phyloP scores from a whole-genome alignment of 1,139 yeast species.

The Suhomyces guaymorum region DNA sequence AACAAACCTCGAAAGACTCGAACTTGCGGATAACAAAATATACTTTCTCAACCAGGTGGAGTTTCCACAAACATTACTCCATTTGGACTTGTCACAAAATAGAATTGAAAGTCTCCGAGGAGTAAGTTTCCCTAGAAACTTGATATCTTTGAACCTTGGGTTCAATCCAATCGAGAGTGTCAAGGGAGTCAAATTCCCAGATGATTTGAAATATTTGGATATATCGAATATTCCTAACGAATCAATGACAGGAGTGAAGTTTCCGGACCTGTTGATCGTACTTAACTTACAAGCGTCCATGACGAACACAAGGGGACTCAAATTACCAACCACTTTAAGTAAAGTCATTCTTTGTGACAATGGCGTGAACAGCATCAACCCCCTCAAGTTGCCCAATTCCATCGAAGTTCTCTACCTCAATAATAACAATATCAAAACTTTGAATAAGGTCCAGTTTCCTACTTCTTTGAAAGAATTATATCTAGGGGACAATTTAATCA shows the following conservation, averaged over 20 bases:
- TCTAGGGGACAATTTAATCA: slow-evolving; percentile 45
- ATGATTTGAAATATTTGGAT: slow-evolving; percentile 36
- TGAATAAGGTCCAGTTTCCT: slow-evolving; percentile 48
- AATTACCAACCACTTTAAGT: slow-evolving; percentile 36
- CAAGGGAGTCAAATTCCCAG: slow-evolving; percentile 47
- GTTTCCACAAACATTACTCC: slow-evolving; percentile 34
- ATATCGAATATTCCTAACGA: slow-evolving; percentile 49
- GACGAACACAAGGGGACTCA: slow-evolving; percentile 50
- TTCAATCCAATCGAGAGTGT: slow-evolving; percentile 47
- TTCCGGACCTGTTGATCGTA: slow-evolving; percentile 42
- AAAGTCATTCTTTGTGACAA: slow-evolving; percentile 39
- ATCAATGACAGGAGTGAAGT: slow-evolving; percentile 49
- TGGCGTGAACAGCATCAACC: slow-evolving; percentile 50
- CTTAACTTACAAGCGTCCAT: slow-evolving; percentile 47
- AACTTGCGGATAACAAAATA: slow-evolving; percentile 40
- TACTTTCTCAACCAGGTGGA: slow-evolving; percentile 45
- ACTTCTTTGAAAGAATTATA: slow-evolving; percentile 36
- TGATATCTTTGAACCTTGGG: slow-evolving; percentile 36
- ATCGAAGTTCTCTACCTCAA: slow-evolving; percentile 40
- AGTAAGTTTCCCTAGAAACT: slow-evolving; percentile 38
- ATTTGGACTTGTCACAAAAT: slow-evolving; percentile 43
- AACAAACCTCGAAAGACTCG: slow-evolving; percentile 31
- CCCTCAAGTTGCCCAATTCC: slow-evolving; percentile 45
- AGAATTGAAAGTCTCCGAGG: slow-evolving; percentile 43
- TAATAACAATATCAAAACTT: slow-evolving; percentile 46